These are phyloP conservation scores for Aspergillus brasiliensis DNA, from an alignment of 2,329 filamentous ascomycete species.

Conservation along the genomic window DNA sequence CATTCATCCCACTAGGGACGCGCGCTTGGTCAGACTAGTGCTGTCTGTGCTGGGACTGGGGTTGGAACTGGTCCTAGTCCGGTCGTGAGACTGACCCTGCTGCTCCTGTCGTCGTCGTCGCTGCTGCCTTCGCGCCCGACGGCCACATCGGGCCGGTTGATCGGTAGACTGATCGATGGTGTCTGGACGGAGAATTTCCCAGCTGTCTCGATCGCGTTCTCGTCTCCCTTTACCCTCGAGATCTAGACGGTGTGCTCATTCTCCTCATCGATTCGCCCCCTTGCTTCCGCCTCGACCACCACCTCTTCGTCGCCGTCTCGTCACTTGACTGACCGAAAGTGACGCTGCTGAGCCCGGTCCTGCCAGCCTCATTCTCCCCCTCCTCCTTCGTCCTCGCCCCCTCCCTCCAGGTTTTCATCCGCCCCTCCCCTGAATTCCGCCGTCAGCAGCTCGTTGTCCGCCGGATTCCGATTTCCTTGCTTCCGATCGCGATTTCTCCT, in stretches of 20 bases:
- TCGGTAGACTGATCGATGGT: conserved; percentile 17
- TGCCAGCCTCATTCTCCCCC: conserved; percentile 6
- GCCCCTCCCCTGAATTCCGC: not conserved
- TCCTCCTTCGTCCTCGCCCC: conserved; percentile 1
- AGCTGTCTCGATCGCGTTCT: conserved; percentile 14
- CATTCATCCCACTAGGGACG: not conserved
- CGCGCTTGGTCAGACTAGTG: not conserved
- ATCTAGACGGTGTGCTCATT: conserved; percentile 8
- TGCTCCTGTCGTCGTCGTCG: not conserved
- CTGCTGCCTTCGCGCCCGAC: conserved; percentile 25
- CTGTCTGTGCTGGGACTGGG: not conserved
- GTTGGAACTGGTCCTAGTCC: not conserved
- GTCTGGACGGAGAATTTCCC: conserved; percentile 21
- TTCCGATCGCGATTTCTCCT: not conserved
- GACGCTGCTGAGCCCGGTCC: conserved; percentile 1
- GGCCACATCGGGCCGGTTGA: conserved; percentile 17
- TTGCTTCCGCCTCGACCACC: conserved; percentile 15
- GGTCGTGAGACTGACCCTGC: not conserved
- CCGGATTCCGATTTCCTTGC: too few species aligned
- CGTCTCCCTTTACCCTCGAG: conserved; percentile 4
- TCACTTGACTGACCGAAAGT: conserved; percentile 9
- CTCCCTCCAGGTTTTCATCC: not conserved
- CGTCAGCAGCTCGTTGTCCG: too few species aligned
- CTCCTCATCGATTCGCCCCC: conserved; percentile 6
- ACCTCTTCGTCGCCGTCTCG: not conserved